phyloP scores from a whole-genome alignment of 441 rosid species.

The Erodium moschatum region DNA sequence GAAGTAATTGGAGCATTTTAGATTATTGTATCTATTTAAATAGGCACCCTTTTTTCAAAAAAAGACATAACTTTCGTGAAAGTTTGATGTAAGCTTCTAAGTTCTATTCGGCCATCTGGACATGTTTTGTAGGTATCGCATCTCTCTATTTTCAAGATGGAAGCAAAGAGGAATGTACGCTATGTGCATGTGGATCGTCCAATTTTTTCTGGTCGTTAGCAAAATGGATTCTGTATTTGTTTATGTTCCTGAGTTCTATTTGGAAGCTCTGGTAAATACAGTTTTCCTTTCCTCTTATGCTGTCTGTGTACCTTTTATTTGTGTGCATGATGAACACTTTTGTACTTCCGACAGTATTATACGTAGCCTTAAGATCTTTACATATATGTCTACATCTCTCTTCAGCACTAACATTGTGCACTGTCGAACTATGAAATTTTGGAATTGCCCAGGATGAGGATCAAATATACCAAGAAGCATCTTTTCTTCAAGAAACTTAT shows the following conservation, averaged over 20 bases:
- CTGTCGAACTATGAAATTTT: slow-evolving; percentile 3
- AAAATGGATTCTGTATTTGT: slow-evolving; percentile 77
- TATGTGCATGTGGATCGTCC: slow-evolving; percentile 90
- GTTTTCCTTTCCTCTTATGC: slow-evolving; percentile 12
- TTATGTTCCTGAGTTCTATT: slow-evolving; percentile 83
- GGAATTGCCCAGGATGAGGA: background rate
- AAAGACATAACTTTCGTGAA: slow-evolving; percentile 7
- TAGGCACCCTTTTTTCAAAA: background rate
- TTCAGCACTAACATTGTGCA: slow-evolving; percentile 11
- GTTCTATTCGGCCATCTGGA: slow-evolving; percentile 18
- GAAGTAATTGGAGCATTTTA: background rate
- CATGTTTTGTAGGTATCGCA: slow-evolving; percentile 57
- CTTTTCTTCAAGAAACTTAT: background rate
- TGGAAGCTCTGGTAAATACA: slow-evolving; percentile 74
- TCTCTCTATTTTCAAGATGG: slow-evolving; percentile 78
- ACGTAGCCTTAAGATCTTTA: background rate
- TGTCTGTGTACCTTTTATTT: slow-evolving; percentile 7
- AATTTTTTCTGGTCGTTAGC: slow-evolving; percentile 77
- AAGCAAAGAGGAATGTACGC: slow-evolving; percentile 99
- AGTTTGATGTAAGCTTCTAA: slow-evolving; percentile 19
- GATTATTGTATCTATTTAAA: background rate
- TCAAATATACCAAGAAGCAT: background rate
- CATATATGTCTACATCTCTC: slow-evolving; percentile 5
- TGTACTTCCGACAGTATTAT: background rate
- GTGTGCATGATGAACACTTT: background rate